Evolutionary conservation across 176 grass and related monocot genomes (phyloP).

Genomic region (Oryza glaberrima): DNA sequence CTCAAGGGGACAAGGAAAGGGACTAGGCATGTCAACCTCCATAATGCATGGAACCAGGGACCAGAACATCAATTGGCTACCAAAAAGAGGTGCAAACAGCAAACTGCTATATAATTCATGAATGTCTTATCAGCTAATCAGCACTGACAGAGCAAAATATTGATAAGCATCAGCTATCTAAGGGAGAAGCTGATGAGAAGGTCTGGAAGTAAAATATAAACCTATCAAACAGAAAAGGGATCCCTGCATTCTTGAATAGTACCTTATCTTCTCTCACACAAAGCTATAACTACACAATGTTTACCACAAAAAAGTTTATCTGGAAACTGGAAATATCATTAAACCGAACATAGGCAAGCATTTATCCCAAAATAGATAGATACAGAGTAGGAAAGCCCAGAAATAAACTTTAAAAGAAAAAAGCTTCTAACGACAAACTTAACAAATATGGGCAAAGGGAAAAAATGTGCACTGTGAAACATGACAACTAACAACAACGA

Average conservation of each 20-base stretch:
- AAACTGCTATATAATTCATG: constrained; percentile 17
- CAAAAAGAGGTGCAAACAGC: constrained; percentile 25
- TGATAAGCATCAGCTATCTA: constrained; percentile 13
- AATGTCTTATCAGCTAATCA: constrained; percentile 23
- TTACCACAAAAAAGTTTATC: not conserved
- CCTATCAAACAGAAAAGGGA: not conserved
- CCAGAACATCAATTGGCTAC: constrained; percentile 37
- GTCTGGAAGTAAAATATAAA: constrained; percentile 2
- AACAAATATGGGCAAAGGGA: not conserved
- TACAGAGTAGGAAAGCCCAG: not conserved
- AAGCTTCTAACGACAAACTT: constrained; percentile 7
- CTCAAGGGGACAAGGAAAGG: constrained; percentile 29
- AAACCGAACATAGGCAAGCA: not conserved
- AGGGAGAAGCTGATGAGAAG: not conserved
- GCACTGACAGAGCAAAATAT: constrained; percentile 7
- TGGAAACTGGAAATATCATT: constrained; percentile 8
- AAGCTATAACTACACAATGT: not conserved
- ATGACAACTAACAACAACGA: not conserved
- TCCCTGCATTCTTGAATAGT: not conserved
- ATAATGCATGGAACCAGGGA: constrained; percentile 20
- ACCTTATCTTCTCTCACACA: constrained; percentile 11
- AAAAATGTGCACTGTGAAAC: not conserved
- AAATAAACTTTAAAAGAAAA: not conserved
- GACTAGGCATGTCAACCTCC: constrained; percentile 14
- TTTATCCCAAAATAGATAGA: not conserved